Conservation (phyloP, 2,329 filamentous ascomycete species). For the Monilinia fructicola region DNA sequence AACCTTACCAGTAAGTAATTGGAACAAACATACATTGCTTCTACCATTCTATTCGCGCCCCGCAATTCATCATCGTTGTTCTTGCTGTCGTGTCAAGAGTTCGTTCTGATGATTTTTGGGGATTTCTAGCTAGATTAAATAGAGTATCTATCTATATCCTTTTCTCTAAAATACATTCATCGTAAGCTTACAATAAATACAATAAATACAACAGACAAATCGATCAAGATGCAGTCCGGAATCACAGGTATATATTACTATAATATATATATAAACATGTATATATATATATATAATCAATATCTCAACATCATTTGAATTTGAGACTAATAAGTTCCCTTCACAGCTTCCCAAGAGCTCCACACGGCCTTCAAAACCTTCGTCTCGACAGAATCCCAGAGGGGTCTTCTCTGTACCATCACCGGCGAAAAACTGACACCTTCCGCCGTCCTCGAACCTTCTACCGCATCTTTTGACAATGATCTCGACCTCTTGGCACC, state of each 20-base stretch:
- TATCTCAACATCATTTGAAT: constrained; percentile 8
- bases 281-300: constrained; percentile 33
- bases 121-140: constrained; percentile 1
- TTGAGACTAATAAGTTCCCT: constrained; percentile 14
- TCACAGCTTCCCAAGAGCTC: constrained; percentile 72
- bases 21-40: too few species aligned
- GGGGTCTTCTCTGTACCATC: constrained; percentile 72
- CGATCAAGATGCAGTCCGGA: constrained; percentile 69
- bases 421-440: constrained; percentile 66
- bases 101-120: neutral
- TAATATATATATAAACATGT: too few species aligned
- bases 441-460: constrained; percentile 53
- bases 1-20: neutral
- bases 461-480: constrained; percentile 57
- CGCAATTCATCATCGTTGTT: constrained; percentile 21
- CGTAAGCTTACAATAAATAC: neutral
- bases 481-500: constrained; percentile 64
- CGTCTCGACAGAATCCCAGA: constrained; percentile 59
- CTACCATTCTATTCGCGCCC: constrained; percentile 11
- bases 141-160: neutral
- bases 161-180: neutral
- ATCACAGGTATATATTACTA: constrained; percentile 71
- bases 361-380: constrained; percentile 70
- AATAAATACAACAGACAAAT: neutral
- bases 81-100: constrained; percentile 23